Conservation (phyloP, 768 basidiomycete genomes). For the Omphalotus guepiniiformis region DNA sequence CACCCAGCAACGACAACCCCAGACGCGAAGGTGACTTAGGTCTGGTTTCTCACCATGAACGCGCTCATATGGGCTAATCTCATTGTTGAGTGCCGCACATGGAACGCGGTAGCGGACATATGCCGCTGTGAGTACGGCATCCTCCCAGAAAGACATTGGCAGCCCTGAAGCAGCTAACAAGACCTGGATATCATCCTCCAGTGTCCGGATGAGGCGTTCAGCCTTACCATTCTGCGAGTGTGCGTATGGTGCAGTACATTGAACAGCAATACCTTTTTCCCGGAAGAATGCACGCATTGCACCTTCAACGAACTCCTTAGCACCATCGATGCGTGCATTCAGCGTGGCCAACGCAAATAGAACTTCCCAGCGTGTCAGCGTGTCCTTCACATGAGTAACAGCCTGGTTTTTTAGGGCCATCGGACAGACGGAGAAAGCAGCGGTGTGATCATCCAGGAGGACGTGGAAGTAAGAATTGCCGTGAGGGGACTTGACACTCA, state of each 20-base stretch:
- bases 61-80: conserved; percentile 12
- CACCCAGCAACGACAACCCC: conserved; percentile 8
- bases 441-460: background rate
- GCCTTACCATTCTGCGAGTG: conserved; percentile 43
- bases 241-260: conserved; percentile 19
- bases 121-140: conserved; percentile 16
- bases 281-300: background rate
- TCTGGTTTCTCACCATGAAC: background rate
- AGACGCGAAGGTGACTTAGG: conserved; percentile 1
- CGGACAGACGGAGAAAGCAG: background rate
- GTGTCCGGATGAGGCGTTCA: conserved; percentile 32
- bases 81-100: conserved; percentile 11
- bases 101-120: conserved; percentile 19
- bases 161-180: conserved; percentile 24
- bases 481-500: background rate
- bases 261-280: conserved; percentile 20
- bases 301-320: background rate
- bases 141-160: conserved; percentile 18
- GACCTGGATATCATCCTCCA: conserved; percentile 25
- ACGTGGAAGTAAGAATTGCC: background rate
- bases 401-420: background rate
- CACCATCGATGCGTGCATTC: background rate
- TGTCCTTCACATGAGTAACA: background rate
- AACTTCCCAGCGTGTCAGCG: background rate
- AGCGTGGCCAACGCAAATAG: background rate